Evolutionary conservation across 495 filamentous ascomycete genomes (phyloP).

Genomic region (Penicillium riverlandense): DNA sequence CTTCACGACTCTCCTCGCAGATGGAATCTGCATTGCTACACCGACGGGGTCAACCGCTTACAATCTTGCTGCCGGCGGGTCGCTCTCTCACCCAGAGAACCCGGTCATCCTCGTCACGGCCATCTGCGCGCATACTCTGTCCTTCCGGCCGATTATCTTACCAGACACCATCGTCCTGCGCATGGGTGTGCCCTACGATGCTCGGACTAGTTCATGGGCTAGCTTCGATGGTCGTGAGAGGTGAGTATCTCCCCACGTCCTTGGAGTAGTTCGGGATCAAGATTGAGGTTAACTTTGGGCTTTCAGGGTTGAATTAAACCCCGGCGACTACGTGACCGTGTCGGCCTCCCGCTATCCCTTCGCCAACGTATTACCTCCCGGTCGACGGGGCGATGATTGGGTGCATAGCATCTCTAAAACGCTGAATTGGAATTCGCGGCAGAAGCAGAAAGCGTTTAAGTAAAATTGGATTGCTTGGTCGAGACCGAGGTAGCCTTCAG

Average conservation of each 20-base stretch:
- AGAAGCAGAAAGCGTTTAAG: constrained; percentile 58
- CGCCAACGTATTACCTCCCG: constrained; percentile 74
- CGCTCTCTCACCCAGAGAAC: constrained; percentile 93
- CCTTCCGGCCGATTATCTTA: constrained; percentile 90
- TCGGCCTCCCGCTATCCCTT: constrained; percentile 90
- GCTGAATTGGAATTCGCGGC: constrained; percentile 86
- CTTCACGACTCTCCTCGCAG: constrained; percentile 79
- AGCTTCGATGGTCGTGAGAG: constrained; percentile 93
- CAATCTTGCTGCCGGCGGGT: constrained; percentile 93
- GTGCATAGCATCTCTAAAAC: constrained; percentile 85
- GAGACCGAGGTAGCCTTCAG: too few species aligned
- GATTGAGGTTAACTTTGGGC: neutral
- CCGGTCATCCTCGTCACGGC: constrained; percentile 93
- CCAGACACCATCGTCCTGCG: constrained; percentile 92
- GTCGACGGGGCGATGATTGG: constrained; percentile 79
- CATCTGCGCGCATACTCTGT: constrained; percentile 93
- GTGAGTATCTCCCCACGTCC: constrained; percentile 17
- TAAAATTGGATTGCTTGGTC: constrained; percentile 3
- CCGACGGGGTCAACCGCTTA: constrained; percentile 95
- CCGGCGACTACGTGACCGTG: constrained; percentile 94
- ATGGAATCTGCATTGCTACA: constrained; percentile 85
- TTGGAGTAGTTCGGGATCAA: too few species aligned
- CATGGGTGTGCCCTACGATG: constrained; percentile 87
- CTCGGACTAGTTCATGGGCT: constrained; percentile 84
- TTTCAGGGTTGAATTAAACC: constrained; percentile 66